Evolutionary conservation across 441 rosid species (phyloP).

Genomic region (Eutrema salsugineum): DNA sequence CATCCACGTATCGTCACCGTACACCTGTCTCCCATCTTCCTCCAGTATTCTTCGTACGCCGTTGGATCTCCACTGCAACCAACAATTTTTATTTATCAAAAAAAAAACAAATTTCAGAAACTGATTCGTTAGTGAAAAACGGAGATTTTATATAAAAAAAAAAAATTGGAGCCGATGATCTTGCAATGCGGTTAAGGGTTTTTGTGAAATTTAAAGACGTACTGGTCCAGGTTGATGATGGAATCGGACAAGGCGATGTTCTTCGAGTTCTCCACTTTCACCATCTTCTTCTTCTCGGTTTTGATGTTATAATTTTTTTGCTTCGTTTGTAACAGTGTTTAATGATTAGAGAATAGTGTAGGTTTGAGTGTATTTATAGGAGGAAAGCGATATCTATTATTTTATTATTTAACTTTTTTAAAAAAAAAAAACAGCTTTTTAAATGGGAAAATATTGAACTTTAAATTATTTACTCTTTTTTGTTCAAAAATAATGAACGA

Average conservation of each 20-base stretch:
- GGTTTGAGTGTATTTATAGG: slow-evolving; percentile 22
- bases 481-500: too few species aligned
- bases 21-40: slow-evolving; percentile 53
- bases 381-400: slow-evolving; percentile 13
- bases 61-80: slow-evolving; percentile 81
- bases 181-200: slow-evolving; percentile 25
- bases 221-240: slow-evolving; percentile 30
- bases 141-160: too few species aligned
- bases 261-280: slow-evolving; percentile 21
- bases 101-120: background rate
- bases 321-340: slow-evolving; percentile 8
- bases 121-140: slow-evolving; percentile 10
- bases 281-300: slow-evolving; percentile 19
- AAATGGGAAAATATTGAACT: background rate
- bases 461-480: too few species aligned
- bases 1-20: slow-evolving; percentile 54
- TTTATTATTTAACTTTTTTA: background rate
- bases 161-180: slow-evolving; percentile 11
- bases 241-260: slow-evolving; percentile 24
- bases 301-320: background rate
- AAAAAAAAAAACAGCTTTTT: background rate
- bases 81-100: background rate
- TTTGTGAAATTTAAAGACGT: background rate
- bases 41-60: slow-evolving; percentile 71
- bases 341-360: slow-evolving; percentile 30